These are phyloP conservation scores for Monosporascus sp. DNA, from an alignment of 2,329 filamentous ascomycete genomes.

Conservation along the genomic window DNA sequence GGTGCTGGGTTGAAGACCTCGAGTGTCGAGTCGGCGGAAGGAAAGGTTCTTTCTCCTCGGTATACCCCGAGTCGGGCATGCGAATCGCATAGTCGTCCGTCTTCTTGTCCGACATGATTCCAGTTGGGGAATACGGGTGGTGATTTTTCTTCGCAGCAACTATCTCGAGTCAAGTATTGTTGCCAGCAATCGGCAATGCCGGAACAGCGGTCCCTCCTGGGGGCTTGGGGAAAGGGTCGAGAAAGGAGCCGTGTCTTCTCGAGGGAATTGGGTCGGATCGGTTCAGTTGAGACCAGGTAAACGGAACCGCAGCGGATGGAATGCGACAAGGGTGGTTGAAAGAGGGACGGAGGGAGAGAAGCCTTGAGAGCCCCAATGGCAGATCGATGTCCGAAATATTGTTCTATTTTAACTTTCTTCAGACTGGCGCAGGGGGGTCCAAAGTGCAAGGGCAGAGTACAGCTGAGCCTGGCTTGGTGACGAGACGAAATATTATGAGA, in stretches of 20 bases:
- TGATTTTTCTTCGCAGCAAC: neutral
- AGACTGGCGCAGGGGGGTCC: neutral
- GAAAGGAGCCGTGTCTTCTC: neutral
- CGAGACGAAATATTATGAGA: neutral
- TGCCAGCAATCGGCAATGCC: too few species aligned
- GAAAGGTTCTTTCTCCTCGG: slow-evolving; percentile 49
- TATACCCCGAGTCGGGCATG: slow-evolving; percentile 58
- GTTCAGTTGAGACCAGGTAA: too few species aligned
- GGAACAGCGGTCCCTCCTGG: neutral
- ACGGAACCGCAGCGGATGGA: neutral
- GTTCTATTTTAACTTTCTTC: neutral
- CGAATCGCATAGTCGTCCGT: slow-evolving; percentile 75
- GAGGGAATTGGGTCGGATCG: neutral
- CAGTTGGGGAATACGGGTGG: slow-evolving; percentile 5
- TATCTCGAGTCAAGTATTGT: too few species aligned
- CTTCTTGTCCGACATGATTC: slow-evolving; percentile 80
- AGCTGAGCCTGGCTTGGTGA: neutral
- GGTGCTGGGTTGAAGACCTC: slow-evolving; percentile 34
- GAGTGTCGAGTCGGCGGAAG: slow-evolving; percentile 27
- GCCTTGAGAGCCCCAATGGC: neutral
- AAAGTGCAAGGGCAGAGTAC: neutral
- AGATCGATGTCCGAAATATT: neutral
- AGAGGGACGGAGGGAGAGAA: neutral
- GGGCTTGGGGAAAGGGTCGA: neutral
- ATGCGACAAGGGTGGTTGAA: neutral